Evolutionary conservation across 2,329 filamentous ascomycete genomes (phyloP).

Genomic region (Nothomitra cinnamomea): DNA sequence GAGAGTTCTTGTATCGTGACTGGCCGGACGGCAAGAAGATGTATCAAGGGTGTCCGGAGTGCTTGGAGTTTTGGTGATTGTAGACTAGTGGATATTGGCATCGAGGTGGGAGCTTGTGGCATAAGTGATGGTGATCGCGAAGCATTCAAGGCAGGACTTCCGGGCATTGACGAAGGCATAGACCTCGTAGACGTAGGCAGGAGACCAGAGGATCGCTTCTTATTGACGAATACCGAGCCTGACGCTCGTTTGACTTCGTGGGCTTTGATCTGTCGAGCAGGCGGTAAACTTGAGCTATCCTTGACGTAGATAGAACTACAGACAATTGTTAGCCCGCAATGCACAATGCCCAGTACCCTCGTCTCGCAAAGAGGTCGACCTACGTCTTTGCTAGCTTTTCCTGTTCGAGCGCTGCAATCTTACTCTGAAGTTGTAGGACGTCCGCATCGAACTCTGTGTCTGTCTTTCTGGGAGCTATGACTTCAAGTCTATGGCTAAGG

Average conservation of each 20-base stretch:
- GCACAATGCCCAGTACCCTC: neutral
- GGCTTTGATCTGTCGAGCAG: constrained; percentile 6
- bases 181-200: constrained; percentile 4
- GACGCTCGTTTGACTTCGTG: constrained; percentile 2
- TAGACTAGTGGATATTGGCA: constrained; percentile 24
- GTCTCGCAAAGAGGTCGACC: constrained; percentile 12
- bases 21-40: constrained; percentile 36
- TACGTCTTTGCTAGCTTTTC: constrained; percentile 43
- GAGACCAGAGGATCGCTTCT: constrained; percentile 5
- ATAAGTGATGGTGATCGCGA: constrained; percentile 16
- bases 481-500: constrained; percentile 38
- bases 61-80: constrained; percentile 21
- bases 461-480: constrained; percentile 33
- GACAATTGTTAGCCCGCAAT: neutral
- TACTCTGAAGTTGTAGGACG: constrained; percentile 40
- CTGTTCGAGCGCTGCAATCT: constrained; percentile 39
- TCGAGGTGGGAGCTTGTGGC: constrained; percentile 12
- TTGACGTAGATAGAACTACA: constrained; percentile 20
- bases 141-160: constrained; percentile 23
- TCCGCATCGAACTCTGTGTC: constrained; percentile 40
- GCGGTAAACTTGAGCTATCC: constrained; percentile 10
- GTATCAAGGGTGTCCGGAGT: constrained; percentile 28
- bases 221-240: constrained; percentile 19
- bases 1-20: constrained; percentile 30
- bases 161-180: constrained; percentile 12